Evolutionary conservation across 129 eudicot genomes (phyloP).

Genomic region (Tagetes patula): DNA sequence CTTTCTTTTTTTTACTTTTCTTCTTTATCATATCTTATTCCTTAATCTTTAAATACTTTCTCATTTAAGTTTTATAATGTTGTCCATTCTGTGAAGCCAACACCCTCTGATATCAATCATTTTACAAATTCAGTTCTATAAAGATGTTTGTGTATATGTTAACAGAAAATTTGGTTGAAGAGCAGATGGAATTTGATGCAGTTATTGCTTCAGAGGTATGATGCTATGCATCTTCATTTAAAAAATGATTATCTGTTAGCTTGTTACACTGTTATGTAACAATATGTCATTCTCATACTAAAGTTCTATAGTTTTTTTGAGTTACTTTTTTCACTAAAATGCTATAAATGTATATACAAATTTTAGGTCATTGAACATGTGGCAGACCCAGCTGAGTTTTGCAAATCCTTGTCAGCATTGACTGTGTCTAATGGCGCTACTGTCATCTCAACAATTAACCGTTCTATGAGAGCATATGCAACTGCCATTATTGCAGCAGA

Average conservation of each 20-base stretch:
- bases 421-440: constrained; percentile 78
- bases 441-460: constrained; percentile 83
- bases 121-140: not conserved
- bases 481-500: constrained; percentile 79
- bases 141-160: constrained; percentile 29
- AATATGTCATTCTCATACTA: not conserved
- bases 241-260: too few species aligned
- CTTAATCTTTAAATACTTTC: too few species aligned
- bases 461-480: constrained; percentile 97
- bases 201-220: constrained; percentile 91
- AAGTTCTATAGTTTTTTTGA: not conserved
- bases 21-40: not conserved
- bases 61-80: too few species aligned
- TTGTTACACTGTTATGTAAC: too few species aligned
- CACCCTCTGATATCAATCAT: not conserved
- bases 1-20: constrained; percentile 5
- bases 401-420: constrained; percentile 83
- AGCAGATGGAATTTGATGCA: constrained; percentile 76
- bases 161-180: constrained; percentile 90
- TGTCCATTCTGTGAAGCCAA: too few species aligned
- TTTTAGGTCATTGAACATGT: constrained; percentile 94
- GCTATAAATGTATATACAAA: not conserved
- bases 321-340: not conserved
- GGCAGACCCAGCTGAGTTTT: constrained; percentile 84
- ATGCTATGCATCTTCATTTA: not conserved